Base-by-base conservation (phyloP, 768 basidiomycete species). In the Plicaturopsis crispa region DNA sequence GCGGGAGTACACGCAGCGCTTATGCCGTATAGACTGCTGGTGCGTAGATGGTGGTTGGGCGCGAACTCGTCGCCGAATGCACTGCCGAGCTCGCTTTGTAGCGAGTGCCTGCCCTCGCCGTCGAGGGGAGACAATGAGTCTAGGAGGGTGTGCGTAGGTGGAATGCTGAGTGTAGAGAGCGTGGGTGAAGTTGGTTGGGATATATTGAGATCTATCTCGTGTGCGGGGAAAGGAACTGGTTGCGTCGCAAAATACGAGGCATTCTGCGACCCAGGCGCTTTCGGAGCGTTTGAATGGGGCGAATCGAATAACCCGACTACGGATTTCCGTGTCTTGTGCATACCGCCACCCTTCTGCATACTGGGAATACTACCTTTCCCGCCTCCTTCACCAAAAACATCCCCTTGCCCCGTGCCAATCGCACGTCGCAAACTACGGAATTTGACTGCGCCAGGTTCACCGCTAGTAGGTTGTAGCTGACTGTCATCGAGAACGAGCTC, bases 251-350 rank as follows among this genome's bases (percentile, higher is more conserved):
- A n/a, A n/a, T n/a, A n/a, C n/a, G n/a, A n/a, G n/a, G n/a, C n/a
- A n/a, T n/a, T n/a, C n/a, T n/a, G n/a, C n/a, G n/a, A n/a, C n/a
- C n/a, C n/a, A n/a, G n/a, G n/a, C n/a, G n/a, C n/a, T n/a, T n/a
- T n/a, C n/a, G n/a, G n/a, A n/a, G 8, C 26, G 26, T 8, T 8
- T 16, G 49, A 42, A 16, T 48, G 44, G 30, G 57, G 50, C 6
- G 51, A 44, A 48, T 78, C 73, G 45, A 84, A 84, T 5, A 84
- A 58, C 10, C 79, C 80, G 23, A 82, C 66, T 18, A 84, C 73
- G 8, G 73, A 75, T 43, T 73, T 79, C 24, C 70, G 57, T 5
- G 61, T 35, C 42, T 58, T 66, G 28, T 59, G 47, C 33, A 34
- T 34, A 34, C 54, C 44, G 28, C 47, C 26, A 16, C 43, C 17